phyloP scores from a whole-genome alignment of 208 protist species.

The Plasmodiophora brassicae region DNA sequence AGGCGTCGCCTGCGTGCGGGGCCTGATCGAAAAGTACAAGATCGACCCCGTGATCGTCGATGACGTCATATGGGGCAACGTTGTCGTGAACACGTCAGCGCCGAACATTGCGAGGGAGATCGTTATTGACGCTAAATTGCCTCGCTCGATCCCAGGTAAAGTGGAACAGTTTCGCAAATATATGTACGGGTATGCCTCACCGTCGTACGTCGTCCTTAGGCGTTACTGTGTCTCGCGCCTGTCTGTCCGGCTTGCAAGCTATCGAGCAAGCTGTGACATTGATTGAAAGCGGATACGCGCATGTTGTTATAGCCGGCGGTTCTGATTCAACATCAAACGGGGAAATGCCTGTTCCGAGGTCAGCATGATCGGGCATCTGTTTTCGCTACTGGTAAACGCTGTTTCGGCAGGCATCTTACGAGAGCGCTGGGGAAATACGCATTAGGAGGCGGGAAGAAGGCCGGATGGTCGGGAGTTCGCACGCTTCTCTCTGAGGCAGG shows the following conservation, averaged over 20 bases:
- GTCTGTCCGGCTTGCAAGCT: constrained; percentile 69
- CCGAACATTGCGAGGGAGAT: constrained; percentile 76
- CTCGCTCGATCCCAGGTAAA: constrained; percentile 43
- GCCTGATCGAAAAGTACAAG: constrained; percentile 66
- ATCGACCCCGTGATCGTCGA: constrained; percentile 69
- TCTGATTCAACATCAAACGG: constrained; percentile 72
- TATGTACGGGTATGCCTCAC: background rate
- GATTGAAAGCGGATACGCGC: constrained; percentile 69
- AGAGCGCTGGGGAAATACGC: constrained; percentile 13
- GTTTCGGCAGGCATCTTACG: background rate
- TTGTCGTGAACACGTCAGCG: constrained; percentile 68
- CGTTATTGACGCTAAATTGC: constrained; percentile 71
- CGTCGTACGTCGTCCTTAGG: constrained; percentile 59
- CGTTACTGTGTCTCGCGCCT: constrained; percentile 72
- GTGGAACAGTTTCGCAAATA: background rate
- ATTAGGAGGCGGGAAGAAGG: constrained; percentile 25
- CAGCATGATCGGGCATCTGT: background rate
- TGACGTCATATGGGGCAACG: constrained; percentile 77
- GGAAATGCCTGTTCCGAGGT: constrained; percentile 63
- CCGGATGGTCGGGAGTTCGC: background rate
- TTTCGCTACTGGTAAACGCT: background rate
- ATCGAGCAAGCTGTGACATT: constrained; percentile 68
- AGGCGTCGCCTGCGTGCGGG: constrained; percentile 63
- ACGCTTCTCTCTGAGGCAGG: constrained; percentile 51
- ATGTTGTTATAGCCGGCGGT: constrained; percentile 75